Base-by-base conservation (phyloP, 805 yeast genomes). In the Wickerhamomyces bisporus region DNA sequence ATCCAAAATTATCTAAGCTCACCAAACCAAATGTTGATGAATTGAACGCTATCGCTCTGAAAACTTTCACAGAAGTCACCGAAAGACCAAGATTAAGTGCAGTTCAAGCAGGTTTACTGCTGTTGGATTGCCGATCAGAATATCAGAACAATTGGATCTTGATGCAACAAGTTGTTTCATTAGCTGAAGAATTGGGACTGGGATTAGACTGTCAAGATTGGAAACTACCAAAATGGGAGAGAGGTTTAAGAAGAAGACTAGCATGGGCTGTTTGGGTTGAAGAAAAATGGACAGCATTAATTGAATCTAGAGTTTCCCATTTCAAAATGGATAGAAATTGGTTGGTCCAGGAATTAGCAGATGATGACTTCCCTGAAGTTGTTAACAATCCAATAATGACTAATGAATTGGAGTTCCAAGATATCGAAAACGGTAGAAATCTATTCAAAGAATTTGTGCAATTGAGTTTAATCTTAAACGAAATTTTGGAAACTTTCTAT, bases 181-280 rank as follows among this genome's bases (percentile, higher is more conserved):
- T 89, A 15, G 81, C 96, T 1, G 96, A 91, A 60, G 95, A 91
- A 49, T 65, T 91, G 14, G 97, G 98, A 0, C 65, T 91, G 10
- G 95, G 96, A 0, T 68, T 86, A n/a, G 91, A 89, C 54, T 89
- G 97, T 52, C 79, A 82, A 40, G 75, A 73, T 46, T 91, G 98
- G 98, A 80, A 84, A 52, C 63, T 91, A 26, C 98, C 98, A 0
- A 81, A 82, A 50, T 93, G 98, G 98, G 98, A 91, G 55, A 70
- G 95, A 35, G 94, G 95, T 6, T 63, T 91, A 34, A 70, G 98
- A 36, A 75, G 86, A 49, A 69, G 98, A 41, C 62, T 91, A 34
- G 95, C 97, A 1, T 91, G 98, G 98, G 97, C 97, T 0, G 93
- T 88, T 2, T 91, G 78, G 69, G 68, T 84, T 36, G 95, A 88